These are phyloP conservation scores for Ceratocystis colombiana DNA, from an alignment of 2,329 filamentous ascomycete genomes.

Conservation along the genomic window DNA sequence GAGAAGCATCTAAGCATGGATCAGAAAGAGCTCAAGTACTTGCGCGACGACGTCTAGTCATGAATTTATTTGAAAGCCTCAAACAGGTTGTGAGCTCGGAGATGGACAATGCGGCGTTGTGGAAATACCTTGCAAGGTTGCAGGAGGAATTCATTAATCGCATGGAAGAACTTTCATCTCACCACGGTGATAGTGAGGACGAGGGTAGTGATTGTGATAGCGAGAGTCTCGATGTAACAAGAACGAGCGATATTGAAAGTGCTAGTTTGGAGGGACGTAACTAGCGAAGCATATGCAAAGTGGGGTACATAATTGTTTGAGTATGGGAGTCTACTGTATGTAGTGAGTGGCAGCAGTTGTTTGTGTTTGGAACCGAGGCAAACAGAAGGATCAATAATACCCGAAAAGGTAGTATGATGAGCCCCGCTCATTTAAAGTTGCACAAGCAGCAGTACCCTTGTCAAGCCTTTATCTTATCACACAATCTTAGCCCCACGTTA, in stretches of 20 bases:
- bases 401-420: background rate
- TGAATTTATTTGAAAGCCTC: slow-evolving; percentile 63
- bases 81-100: slow-evolving; percentile 54
- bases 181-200: slow-evolving; percentile 58
- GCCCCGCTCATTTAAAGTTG: background rate
- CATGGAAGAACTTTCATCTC: slow-evolving; percentile 28
- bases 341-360: no score
- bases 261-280: no score
- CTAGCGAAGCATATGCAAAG: no score
- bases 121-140: slow-evolving; percentile 53
- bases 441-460: slow-evolving; percentile 1
- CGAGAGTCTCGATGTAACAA: background rate
- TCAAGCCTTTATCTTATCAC: slow-evolving; percentile 19
- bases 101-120: slow-evolving; percentile 54
- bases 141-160: slow-evolving; percentile 60
- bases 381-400: slow-evolving; percentile 7
- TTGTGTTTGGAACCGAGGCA: no score
- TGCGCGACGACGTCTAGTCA: slow-evolving; percentile 60
- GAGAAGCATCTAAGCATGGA: slow-evolving; percentile 47
- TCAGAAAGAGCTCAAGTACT: slow-evolving; percentile 50
- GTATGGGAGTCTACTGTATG: no score
- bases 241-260: background rate
- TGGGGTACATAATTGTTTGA: no score
- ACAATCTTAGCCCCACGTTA: slow-evolving; percentile 17
- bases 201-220: slow-evolving; percentile 4